Conservation (phyloP, 2,329 filamentous ascomycete species). For the Talaromyces sp. region DNA sequence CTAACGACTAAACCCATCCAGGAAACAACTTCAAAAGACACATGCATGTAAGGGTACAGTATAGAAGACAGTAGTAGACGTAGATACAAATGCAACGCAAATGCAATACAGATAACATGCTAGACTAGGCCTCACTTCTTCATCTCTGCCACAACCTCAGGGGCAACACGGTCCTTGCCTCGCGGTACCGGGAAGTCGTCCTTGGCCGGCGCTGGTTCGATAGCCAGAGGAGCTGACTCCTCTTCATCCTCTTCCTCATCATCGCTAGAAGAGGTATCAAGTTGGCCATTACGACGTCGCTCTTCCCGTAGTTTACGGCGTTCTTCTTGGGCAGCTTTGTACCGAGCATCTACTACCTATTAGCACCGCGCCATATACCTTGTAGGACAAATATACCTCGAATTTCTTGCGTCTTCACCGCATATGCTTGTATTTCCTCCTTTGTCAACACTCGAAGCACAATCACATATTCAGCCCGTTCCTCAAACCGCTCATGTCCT, state of each 20-base stretch:
- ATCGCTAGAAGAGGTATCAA: conserved; percentile 27
- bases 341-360: conserved; percentile 31
- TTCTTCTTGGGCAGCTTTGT: conserved; percentile 35
- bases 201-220: conserved; percentile 30
- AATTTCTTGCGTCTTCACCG: conserved; percentile 74
- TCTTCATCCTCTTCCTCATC: conserved; percentile 36
- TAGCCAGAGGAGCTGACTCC: conserved; percentile 28
- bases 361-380: background rate
- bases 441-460: conserved; percentile 81
- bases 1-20: too few species aligned
- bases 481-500: conserved; percentile 87
- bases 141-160: conserved; percentile 5
- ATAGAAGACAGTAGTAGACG: background rate
- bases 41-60: background rate
- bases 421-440: conserved; percentile 86
- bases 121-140: background rate
- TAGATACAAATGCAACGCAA: background rate
- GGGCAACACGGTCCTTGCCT: conserved; percentile 10
- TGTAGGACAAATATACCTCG: conserved; percentile 58
- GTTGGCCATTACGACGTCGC: conserved; percentile 34
- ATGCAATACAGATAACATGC: background rate
- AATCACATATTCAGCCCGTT: conserved; percentile 90
- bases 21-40: background rate
- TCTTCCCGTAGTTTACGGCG: conserved; percentile 44
- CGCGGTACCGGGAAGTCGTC: conserved; percentile 16